These are phyloP conservation scores for Kurtzmaniella quercitrusa DNA, from an alignment of 1,139 yeast genomes.

Conservation along the genomic window DNA sequence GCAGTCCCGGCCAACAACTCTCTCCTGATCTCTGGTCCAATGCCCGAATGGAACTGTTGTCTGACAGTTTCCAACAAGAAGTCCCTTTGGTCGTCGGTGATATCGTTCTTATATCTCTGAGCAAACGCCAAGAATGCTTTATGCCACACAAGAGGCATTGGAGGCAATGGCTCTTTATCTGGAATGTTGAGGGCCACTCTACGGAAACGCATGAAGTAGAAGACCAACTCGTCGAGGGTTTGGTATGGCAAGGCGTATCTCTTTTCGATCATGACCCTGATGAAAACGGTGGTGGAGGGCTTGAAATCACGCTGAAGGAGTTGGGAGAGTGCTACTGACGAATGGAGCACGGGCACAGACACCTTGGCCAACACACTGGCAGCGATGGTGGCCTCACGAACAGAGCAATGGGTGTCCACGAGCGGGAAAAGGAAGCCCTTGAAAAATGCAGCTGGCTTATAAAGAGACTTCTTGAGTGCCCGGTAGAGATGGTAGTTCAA, in stretches of 20 bases:
- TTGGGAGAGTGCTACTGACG: constrained; percentile 90
- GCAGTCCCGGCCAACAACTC: constrained; percentile 80
- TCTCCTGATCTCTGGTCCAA: constrained; percentile 93
- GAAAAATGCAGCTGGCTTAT: constrained; percentile 97
- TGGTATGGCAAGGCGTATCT: constrained; percentile 96
- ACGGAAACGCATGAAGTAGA: constrained; percentile 88
- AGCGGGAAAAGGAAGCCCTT: constrained; percentile 92
- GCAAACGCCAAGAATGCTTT: constrained; percentile 92
- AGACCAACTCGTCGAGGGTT: constrained; percentile 92
- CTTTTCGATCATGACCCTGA: constrained; percentile 84
- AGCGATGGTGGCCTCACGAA: constrained; percentile 92
- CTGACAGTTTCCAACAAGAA: constrained; percentile 86
- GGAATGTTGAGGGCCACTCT: constrained; percentile 35
- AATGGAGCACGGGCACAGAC: constrained; percentile 91
- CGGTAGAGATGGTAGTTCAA: constrained; percentile 89
- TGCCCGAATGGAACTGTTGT: constrained; percentile 81
- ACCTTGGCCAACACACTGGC: constrained; percentile 87
- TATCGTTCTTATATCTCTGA: constrained; percentile 93
- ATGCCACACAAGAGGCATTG: constrained; percentile 94
- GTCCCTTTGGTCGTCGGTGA: constrained; percentile 95
- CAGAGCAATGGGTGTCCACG: constrained; percentile 77
- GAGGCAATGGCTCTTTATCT: constrained; percentile 36
- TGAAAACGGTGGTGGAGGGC: constrained; percentile 88
- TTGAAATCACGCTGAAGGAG: constrained; percentile 78
- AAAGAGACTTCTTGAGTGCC: constrained; percentile 84